phyloP scores from a whole-genome alignment of 2,329 filamentous ascomycete species.

The Cladosporium austrohemisphaericum region DNA sequence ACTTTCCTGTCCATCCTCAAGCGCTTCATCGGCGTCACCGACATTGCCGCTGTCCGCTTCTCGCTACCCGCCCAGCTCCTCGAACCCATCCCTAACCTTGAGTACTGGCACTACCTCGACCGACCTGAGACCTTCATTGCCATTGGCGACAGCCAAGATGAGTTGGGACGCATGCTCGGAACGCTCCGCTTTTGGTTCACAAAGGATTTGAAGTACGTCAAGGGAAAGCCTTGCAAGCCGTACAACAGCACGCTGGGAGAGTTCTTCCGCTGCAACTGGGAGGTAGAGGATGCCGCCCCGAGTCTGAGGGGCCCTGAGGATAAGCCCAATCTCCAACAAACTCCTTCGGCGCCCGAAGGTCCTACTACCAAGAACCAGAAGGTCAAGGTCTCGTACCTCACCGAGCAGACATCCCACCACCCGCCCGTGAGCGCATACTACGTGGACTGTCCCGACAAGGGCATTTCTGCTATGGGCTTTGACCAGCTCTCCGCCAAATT shows the following conservation, averaged over 20 bases:
- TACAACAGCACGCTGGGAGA: constrained; percentile 97
- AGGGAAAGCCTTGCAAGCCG: constrained; percentile 96
- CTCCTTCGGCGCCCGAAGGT: constrained; percentile 21
- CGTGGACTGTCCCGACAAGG: constrained; percentile 86
- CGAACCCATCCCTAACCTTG: constrained; percentile 92
- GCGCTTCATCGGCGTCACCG: constrained; percentile 93
- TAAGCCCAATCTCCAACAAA: constrained; percentile 23
- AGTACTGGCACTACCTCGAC: constrained; percentile 99
- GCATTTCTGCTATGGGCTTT: constrained; percentile 81
- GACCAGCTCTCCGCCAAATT: constrained; percentile 98
- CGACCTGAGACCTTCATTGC: constrained; percentile 84
- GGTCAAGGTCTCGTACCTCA: constrained; percentile 86
- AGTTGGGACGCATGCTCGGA: constrained; percentile 89
- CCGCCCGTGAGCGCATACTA: constrained; percentile 96
- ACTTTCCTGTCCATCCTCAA: constrained; percentile 84
- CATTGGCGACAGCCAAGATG: constrained; percentile 84
- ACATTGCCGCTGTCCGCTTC: constrained; percentile 93
- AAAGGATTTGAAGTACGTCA: constrained; percentile 98
- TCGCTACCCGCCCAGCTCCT: constrained; percentile 92
- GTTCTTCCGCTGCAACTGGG: constrained; percentile 98
- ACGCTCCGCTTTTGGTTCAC: constrained; percentile 97
- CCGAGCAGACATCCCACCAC: constrained; percentile 96
- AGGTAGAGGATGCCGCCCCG: constrained; percentile 75
- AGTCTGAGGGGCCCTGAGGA: constrained; percentile 42
- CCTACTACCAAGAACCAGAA: constrained; percentile 41